Evolutionary conservation across 306 rosid genomes (phyloP), one percentile per base, ranked within the genome.

Genomic region (Casuarina equisetifolia): DNA sequence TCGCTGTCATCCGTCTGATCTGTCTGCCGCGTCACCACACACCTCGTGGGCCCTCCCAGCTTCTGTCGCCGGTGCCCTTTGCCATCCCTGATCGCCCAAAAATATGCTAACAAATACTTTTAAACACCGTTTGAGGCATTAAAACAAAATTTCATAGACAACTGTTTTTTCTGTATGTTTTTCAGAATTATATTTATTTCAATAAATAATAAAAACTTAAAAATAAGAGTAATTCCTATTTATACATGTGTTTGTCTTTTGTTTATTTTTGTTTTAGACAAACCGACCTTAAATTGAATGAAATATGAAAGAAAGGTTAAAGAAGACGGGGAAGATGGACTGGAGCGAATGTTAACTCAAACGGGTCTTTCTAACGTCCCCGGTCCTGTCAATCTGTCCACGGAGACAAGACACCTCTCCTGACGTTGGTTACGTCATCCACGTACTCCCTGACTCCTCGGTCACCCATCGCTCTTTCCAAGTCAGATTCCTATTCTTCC

Each of bases 1-100:
- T 86, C 79, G 10, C 42, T 89, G 83, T 88, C 85, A 83, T 62
- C 73, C 75, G 82, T 91, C 86, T 9, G 63, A 76, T 83, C 62
- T 81, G 86, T 84, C 85, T 20, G 58, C 84, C 84, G 72, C 69
- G 70, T 82, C 76, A 74, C 11, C 7, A 20, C 2, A 43, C 50
- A 1, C 71, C 51, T 40, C 35, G 35, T 42, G 32, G 32, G 35
- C 15, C 15, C 12, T 25, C 5, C 70, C 49, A 17, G 39, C 49
- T 58, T 20, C 64, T 58, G 9, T 9, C 20, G 64, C 64, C 6
- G 39, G 36, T 58, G 1, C 64, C 25, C 6, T 58, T 25, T 2
- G 39, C 1, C 15, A 25, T 58, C 3, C 19, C 3, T 20, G 15
- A 9, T 48, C 32, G 32, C 32, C 32, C 32, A 25, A 25, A 25